A percentile compares a stretch with the other conserved stretches of the same genome.
Conservation (phyloP, 2,329 filamentous ascomycete species). For the Simplicillium sp. region DNA sequence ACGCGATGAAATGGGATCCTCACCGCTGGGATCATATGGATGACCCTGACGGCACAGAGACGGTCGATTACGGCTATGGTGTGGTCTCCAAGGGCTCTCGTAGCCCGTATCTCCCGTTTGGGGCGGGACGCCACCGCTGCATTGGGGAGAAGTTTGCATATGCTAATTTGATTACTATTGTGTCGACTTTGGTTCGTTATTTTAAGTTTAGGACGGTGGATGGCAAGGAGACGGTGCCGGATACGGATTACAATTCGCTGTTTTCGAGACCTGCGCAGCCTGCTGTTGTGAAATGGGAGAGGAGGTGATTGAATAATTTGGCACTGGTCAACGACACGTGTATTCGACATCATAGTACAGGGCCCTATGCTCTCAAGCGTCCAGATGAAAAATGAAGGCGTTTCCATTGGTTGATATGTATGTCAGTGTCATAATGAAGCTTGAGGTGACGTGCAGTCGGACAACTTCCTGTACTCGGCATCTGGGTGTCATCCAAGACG, state of each 20-base stretch:
- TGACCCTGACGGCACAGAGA: constrained; percentile 10
- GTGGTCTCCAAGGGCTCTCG: constrained; percentile 20
- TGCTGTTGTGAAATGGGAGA: constrained; percentile 22
- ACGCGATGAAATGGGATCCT: constrained; percentile 17
- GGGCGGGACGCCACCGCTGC: constrained; percentile 62
- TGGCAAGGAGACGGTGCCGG: constrained; percentile 43
- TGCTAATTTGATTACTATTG: constrained; percentile 55
- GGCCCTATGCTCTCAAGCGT: too few species aligned
- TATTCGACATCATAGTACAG: too few species aligned
- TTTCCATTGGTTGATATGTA: too few species aligned
- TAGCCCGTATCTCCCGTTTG: constrained; percentile 54
- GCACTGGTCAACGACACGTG: too few species aligned
- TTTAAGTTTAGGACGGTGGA: constrained; percentile 50
- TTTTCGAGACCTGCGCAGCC: constrained; percentile 25
- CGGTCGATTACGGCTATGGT: constrained; percentile 19
- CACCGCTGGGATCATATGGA: constrained; percentile 18
- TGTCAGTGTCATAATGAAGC: too few species aligned
- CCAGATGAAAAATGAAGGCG: too few species aligned
- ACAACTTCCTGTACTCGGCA: too few species aligned
- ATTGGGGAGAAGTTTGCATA: constrained; percentile 73
- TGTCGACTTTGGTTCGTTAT: constrained; percentile 50
- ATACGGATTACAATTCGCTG: constrained; percentile 53
- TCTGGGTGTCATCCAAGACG: too few species aligned
- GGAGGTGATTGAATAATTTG: constrained; percentile 10
- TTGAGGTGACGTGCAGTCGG: too few species aligned